These are phyloP conservation scores for Aspergillus haitiensis DNA, from an alignment of 495 filamentous ascomycete genomes.

Conservation along the genomic window DNA sequence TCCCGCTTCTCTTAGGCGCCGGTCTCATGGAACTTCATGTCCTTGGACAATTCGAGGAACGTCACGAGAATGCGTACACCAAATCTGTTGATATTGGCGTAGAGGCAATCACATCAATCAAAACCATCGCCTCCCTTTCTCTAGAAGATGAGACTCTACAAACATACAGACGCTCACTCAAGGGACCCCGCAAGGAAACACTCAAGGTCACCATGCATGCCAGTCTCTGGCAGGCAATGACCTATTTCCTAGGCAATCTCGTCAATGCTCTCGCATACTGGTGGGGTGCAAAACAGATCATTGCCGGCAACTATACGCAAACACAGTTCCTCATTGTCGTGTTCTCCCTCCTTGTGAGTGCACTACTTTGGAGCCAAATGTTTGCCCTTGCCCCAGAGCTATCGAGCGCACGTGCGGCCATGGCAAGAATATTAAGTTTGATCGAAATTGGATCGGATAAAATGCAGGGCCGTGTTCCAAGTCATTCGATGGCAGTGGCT, in stretches of 20 bases:
- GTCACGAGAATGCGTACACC: conserved; percentile 56
- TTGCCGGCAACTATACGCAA: conserved; percentile 55
- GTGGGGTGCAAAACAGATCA: conserved; percentile 65
- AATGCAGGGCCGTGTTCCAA: conserved; percentile 30
- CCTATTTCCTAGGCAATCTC: conserved; percentile 52
- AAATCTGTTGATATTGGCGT: conserved; percentile 52
- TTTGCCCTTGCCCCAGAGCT: conserved; percentile 65
- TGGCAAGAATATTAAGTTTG: conserved; percentile 47
- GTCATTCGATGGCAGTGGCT: neutral
- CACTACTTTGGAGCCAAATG: conserved; percentile 65
- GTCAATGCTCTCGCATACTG: conserved; percentile 68
- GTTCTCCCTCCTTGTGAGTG: conserved; percentile 55
- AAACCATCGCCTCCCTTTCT: conserved; percentile 54
- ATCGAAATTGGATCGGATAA: conserved; percentile 47
- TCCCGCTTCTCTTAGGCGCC: conserved; percentile 45
- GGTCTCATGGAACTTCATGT: conserved; percentile 55
- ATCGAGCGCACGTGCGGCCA: conserved; percentile 50
- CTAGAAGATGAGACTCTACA: conserved; percentile 44
- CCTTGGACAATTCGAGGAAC: conserved; percentile 52
- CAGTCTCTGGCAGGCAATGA: conserved; percentile 55
- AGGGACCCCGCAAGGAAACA: conserved; percentile 50
- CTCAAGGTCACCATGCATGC: conserved; percentile 47
- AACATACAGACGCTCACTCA: conserved; percentile 40
- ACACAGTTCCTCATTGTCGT: conserved; percentile 66
- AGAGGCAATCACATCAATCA: conserved; percentile 54